Conservation (phyloP, 1,284 basidiomycete species). For the Mrakiaceae sp. region DNA sequence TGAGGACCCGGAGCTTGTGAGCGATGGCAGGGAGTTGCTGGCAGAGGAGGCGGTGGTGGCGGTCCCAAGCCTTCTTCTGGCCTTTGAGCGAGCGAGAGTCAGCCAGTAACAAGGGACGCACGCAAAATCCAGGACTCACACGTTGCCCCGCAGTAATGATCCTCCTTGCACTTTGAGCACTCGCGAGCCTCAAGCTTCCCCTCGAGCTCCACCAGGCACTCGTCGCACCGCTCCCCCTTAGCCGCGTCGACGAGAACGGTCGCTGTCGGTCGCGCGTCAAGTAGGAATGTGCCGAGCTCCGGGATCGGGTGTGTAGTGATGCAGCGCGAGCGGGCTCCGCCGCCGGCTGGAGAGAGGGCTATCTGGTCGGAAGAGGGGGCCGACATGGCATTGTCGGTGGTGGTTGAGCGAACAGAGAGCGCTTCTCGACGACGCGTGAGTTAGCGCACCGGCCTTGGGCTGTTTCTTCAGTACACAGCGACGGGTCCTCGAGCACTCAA, state of each 20-base stretch:
- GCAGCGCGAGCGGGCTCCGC: constrained; percentile 2
- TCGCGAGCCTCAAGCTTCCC: not conserved
- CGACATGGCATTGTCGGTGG: not conserved
- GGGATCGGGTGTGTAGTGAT: not conserved
- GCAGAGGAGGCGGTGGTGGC: constrained; percentile 11
- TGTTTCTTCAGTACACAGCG: too few species aligned
- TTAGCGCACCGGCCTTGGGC: too few species aligned
- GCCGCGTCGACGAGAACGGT: constrained; percentile 5
- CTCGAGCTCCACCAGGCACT: not conserved
- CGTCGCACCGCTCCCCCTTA: constrained; percentile 12
- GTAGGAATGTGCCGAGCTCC: not conserved
- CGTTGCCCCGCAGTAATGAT: not conserved
- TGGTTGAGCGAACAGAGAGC: too few species aligned
- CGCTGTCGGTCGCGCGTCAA: not conserved
- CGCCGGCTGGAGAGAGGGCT: not conserved
- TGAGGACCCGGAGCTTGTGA: not conserved
- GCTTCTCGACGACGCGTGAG: too few species aligned
- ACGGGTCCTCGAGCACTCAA: too few species aligned
- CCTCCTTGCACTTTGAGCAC: constrained; percentile 10
- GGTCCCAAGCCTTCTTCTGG: constrained; percentile 5
- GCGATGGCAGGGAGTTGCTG: not conserved
- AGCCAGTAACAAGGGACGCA: not conserved
- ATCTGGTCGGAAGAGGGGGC: not conserved
- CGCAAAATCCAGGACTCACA: not conserved
- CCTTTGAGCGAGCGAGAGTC: not conserved